Percentiles rank a stretch among this genome's conserved stretches.
phyloP scores from a whole-genome alignment of 169 alveolate species.

The Eimeria falciformis region DNA sequence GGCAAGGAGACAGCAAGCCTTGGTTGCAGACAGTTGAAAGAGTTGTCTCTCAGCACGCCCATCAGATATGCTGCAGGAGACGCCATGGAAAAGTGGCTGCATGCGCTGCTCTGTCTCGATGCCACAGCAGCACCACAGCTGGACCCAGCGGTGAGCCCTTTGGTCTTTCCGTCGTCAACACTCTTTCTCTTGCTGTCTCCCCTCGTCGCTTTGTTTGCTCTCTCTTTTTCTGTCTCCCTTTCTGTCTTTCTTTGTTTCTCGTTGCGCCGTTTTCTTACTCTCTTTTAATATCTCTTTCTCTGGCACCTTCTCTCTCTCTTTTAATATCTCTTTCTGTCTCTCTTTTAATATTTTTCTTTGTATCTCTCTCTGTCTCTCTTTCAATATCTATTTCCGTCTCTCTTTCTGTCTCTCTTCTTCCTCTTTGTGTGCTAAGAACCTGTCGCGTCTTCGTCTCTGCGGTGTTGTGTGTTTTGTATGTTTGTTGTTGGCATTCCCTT shows the following conservation, averaged over 20 bases:
- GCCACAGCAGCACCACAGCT: conserved; percentile 88
- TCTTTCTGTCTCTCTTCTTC: not conserved
- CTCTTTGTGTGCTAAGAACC: not conserved
- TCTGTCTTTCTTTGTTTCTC: not conserved
- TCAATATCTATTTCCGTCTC: not conserved
- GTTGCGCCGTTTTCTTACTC: too few relatives aligned
- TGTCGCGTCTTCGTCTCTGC: not conserved
- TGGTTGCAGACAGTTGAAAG: conserved; percentile 74
- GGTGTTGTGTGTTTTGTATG: not conserved
- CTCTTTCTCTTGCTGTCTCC: too few relatives aligned
- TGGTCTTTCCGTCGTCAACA: too few relatives aligned
- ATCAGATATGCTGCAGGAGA: conserved; percentile 98
- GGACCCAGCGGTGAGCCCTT: not conserved
- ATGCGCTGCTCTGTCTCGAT: conserved; percentile 95
- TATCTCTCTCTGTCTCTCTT: not conserved
- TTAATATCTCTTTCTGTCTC: too few relatives aligned
- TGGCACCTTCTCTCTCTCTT: too few relatives aligned
- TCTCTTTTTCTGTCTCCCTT: not conserved
- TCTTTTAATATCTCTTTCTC: too few relatives aligned
- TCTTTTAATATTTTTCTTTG: not conserved
- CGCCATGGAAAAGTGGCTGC: conserved; percentile 98
- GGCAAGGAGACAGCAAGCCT: not conserved
- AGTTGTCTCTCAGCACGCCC: conserved; percentile 94
- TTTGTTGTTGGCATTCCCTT: not conserved
- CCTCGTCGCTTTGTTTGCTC: too few relatives aligned